Conservation (phyloP, 2,329 filamentous ascomycete genomes). For the Setomelanomma holmii region DNA sequence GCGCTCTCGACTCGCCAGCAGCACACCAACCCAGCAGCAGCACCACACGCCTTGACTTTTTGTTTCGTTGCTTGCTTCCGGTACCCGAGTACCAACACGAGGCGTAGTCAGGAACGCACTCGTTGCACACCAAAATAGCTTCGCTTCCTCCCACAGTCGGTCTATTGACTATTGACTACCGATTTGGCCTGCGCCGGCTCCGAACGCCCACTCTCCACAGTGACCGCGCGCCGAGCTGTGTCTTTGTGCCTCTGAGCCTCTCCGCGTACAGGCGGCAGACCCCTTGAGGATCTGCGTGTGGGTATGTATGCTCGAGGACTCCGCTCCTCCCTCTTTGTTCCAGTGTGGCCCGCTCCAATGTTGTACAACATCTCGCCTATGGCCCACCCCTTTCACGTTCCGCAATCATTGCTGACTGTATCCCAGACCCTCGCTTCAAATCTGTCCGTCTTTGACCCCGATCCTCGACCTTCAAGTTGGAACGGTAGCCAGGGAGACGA, state of each 20-base stretch:
- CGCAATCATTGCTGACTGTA: slow-evolving; percentile 38
- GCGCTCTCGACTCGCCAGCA: not conserved
- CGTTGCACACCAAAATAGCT: slow-evolving; percentile 32
- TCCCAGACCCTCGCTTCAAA: slow-evolving; percentile 34
- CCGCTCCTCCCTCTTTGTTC: slow-evolving; percentile 43
- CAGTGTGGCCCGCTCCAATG: slow-evolving; percentile 39
- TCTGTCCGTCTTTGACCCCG: slow-evolving; percentile 20
- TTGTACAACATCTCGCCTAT: slow-evolving; percentile 43
- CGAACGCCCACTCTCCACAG: slow-evolving; percentile 2
- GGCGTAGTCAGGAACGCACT: slow-evolving; percentile 28
- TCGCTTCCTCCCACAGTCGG: slow-evolving; percentile 15
- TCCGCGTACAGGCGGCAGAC: slow-evolving; percentile 11
- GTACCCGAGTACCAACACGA: slow-evolving; percentile 10
- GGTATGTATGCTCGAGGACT: slow-evolving; percentile 33
- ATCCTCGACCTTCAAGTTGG: slow-evolving; percentile 6
- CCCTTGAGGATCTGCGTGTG: slow-evolving; percentile 12
- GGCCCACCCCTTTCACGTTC: slow-evolving; percentile 37
- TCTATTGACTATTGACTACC: not conserved
- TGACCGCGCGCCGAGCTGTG: slow-evolving; percentile 7
- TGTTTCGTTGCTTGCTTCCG: slow-evolving; percentile 18
- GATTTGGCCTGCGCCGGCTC: not conserved
- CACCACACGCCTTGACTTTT: not conserved
- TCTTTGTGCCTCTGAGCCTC: slow-evolving; percentile 25
- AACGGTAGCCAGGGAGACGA: slow-evolving; percentile 9
- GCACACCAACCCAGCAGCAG: not conserved